These are phyloP conservation scores for Pterocarpus macrocarpus DNA, from an alignment of 306 rosid species.

Conservation along the genomic window DNA sequence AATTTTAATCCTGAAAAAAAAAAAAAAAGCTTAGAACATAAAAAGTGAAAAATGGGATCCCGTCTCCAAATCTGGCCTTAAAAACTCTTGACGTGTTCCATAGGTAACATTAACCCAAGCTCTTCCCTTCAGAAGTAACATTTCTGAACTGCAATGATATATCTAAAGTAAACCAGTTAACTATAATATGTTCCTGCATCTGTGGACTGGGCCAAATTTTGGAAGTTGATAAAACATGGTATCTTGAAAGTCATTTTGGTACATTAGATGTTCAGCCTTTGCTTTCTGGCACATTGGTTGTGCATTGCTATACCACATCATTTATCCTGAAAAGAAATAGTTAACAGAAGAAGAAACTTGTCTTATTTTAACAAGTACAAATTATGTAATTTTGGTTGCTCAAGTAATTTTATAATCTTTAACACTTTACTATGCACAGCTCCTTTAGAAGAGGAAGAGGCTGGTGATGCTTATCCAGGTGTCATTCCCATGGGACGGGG, in stretches of 20 bases:
- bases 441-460: slow-evolving; percentile 74
- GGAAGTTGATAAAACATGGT: no score
- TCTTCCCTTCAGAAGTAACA: no score
- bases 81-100: no score
- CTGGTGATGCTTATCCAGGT: slow-evolving; percentile 75
- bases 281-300: slow-evolving; percentile 1
- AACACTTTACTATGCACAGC: slow-evolving; percentile 54
- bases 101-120: no score
- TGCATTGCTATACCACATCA: slow-evolving; percentile 14
- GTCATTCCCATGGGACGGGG: slow-evolving; percentile 88
- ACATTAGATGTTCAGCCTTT: background rate
- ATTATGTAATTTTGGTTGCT: slow-evolving; percentile 16
- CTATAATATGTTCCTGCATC: no score
- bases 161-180: no score
- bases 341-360: background rate
- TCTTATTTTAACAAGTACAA: background rate
- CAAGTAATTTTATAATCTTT: slow-evolving; percentile 10
- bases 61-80: slow-evolving; percentile 6
- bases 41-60: slow-evolving; percentile 1
- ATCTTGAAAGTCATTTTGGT: background rate
- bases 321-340: background rate
- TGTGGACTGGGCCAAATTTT: no score
- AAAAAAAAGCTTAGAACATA: slow-evolving; percentile 2
- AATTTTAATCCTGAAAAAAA: background rate
- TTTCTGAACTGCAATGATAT: no score